Evolutionary conservation across 768 basidiomycete species (phyloP), one percentile per base, ranked within the genome.

Genomic region (Lactarius tabidus): DNA sequence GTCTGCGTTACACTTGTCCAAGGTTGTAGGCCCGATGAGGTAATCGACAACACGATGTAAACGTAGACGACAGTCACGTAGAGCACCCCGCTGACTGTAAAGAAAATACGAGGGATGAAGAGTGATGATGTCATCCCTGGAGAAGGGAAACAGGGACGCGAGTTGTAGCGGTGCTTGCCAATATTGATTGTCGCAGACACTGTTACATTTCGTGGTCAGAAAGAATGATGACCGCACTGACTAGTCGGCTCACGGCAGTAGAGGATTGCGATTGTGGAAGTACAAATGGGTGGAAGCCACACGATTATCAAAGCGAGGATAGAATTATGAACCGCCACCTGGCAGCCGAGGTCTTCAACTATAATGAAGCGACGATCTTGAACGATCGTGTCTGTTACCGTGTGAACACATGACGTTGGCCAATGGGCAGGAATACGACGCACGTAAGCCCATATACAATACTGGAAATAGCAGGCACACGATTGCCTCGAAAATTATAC

Each of bases 401-500:
- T 41, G 51, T 60, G n/a, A 57, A 59, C 18, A 23, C 35, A 26
- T 39, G 26, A 43, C 23, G 2, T 26, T 33, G 8, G 23, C 45
- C 6, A n/a, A 28, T 9, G 43, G 23, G 51, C 5, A 36, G 3
- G 3, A 56, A 56, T 15, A 2, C 23, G 29, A 68, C 67, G 52
- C 62, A 70, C 69, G 67, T 51, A 70, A 48, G 39, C 57, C 33
- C 64, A 70, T 68, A 31, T 68, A 70, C 54, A 70, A 6, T 55
- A 54, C 29, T 20, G 69, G 69, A 7, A 62, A 52, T 28, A 66
- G 18, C 38, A 70, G 18, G 41, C 69, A 70, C 55, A 57, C 38
- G n/a, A 26, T 14, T 17, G 38, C 41, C 60, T 68, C 67, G 51
- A 70, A 63, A 5, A 57, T 10, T 17, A 33, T 52, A 15, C 41